Evolutionary conservation across 176 grass and related monocot species (phyloP).

Genomic region (Coix lacrymajobi): DNA sequence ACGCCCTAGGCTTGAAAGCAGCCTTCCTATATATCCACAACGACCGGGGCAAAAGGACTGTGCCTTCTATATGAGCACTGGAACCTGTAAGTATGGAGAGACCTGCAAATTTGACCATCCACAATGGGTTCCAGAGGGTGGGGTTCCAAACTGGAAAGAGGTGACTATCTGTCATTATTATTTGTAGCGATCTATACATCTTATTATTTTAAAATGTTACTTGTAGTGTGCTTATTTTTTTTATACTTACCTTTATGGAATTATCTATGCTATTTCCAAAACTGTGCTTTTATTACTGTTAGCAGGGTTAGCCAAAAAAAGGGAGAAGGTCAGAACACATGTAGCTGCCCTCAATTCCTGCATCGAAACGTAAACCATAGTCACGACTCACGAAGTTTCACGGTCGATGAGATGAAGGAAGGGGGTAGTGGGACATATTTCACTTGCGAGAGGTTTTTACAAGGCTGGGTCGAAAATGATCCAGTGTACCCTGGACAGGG

Average conservation of each 20-base stretch:
- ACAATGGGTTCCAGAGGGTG: constrained; percentile 87
- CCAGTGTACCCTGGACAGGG: neutral
- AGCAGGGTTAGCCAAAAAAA: constrained; percentile 5
- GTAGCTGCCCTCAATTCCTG: neutral
- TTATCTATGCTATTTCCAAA: constrained; percentile 29
- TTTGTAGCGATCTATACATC: constrained; percentile 32
- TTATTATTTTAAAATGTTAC: neutral
- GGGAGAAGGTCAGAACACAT: neutral
- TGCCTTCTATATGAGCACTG: constrained; percentile 95
- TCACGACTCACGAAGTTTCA: neutral
- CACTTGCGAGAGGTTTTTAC: neutral
- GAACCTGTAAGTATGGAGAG: constrained; percentile 82
- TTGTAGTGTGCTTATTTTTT: constrained; percentile 17
- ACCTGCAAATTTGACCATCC: constrained; percentile 95
- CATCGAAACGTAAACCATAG: neutral
- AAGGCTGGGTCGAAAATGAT: neutral
- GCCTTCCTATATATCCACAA: constrained; percentile 82
- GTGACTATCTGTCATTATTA: constrained; percentile 67
- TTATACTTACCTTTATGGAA: neutral
- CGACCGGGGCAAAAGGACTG: constrained; percentile 77
- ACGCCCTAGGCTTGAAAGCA: constrained; percentile 89
- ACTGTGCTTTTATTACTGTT: neutral
- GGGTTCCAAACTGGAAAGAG: constrained; percentile 98
- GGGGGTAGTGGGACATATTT: neutral
- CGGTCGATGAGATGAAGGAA: neutral